A percentile compares a stretch with the other conserved stretches of the same genome.
These are phyloP conservation scores for Caulochytrium protostelioides DNA, from an alignment of 371 early-diverging fungal genomes.

Conservation along the genomic window DNA sequence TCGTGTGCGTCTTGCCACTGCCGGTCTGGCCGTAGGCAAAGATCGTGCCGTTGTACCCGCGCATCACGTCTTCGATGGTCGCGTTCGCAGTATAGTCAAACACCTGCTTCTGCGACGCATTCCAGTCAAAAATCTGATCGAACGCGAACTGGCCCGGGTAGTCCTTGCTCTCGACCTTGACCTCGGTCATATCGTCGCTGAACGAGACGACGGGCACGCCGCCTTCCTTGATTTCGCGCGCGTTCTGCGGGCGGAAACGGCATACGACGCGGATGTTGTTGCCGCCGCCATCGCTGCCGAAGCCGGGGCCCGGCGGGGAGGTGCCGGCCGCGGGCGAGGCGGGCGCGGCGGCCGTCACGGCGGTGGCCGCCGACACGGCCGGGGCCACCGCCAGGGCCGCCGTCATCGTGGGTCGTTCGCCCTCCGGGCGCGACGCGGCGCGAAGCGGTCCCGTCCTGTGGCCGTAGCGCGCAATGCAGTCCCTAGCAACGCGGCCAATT, in stretches of 20 bases:
- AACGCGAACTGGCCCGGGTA: conserved; percentile 61
- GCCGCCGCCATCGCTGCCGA: too few species aligned
- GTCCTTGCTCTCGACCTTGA: conserved; percentile 67
- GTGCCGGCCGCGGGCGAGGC: too few species aligned
- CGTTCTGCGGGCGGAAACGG: conserved; percentile 89
- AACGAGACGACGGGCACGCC: conserved; percentile 63
- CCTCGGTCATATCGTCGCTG: conserved; percentile 50
- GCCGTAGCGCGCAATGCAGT: too few species aligned
- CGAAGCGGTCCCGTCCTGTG: too few species aligned
- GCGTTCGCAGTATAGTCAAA: conserved; percentile 74
- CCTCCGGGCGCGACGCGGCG: too few species aligned
- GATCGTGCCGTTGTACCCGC: conserved; percentile 80
- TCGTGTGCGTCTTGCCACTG: conserved; percentile 96
- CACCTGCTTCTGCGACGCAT: conserved; percentile 54
- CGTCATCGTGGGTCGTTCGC: too few species aligned
- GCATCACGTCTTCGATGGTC: conserved; percentile 51
- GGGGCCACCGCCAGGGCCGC: too few species aligned
- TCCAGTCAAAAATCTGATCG: conserved; percentile 69
- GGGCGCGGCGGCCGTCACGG: too few species aligned
- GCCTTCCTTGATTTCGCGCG: conserved; percentile 66
- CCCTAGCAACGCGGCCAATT: too few species aligned
- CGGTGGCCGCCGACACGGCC: too few species aligned
- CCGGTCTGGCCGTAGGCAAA: conserved; percentile 98
- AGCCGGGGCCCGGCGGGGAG: too few species aligned
- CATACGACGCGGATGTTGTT: conserved; percentile 85